Percentiles rank a stretch among this genome's conserved stretches.
Conservation (phyloP, 306 rosid genomes). For the Biancaea sappan region DNA sequence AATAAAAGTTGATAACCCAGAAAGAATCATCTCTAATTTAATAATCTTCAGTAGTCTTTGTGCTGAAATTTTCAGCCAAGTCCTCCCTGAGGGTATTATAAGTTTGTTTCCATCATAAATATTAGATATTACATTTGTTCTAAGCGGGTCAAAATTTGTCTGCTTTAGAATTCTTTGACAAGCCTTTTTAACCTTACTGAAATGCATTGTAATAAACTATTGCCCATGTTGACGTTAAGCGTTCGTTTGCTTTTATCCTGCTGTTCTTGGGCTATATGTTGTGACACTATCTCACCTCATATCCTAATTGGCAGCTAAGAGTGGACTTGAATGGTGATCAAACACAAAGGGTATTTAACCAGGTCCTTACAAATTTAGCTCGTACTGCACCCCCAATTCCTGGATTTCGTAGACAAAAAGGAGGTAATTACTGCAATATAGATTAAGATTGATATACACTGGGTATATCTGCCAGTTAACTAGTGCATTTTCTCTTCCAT, state of each 20-base stretch:
- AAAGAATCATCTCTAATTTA: background rate
- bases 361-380: slow-evolving; percentile 61
- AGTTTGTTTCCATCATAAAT: slow-evolving; percentile 18
- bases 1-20: slow-evolving; percentile 23
- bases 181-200: slow-evolving; percentile 11
- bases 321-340: slow-evolving; percentile 75
- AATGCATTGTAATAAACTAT: background rate
- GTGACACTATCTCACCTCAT: slow-evolving; percentile 12
- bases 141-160: background rate
- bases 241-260: slow-evolving; percentile 17
- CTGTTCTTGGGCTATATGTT: slow-evolving; percentile 7
- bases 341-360: slow-evolving; percentile 67
- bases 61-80: background rate
- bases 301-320: slow-evolving; percentile 58
- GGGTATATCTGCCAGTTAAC: background rate
- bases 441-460: slow-evolving; percentile 9
- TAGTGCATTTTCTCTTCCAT: slow-evolving; percentile 16
- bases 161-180: slow-evolving; percentile 5
- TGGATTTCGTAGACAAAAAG: slow-evolving; percentile 83
- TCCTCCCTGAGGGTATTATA: background rate
- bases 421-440: slow-evolving; percentile 58
- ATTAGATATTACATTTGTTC: slow-evolving; percentile 21
- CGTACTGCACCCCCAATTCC: slow-evolving; percentile 82
- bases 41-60: background rate
- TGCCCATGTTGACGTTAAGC: slow-evolving; percentile 9